Conservation (phyloP, 192 early-diverging fungal species). For the Podila epicladia region DNA sequence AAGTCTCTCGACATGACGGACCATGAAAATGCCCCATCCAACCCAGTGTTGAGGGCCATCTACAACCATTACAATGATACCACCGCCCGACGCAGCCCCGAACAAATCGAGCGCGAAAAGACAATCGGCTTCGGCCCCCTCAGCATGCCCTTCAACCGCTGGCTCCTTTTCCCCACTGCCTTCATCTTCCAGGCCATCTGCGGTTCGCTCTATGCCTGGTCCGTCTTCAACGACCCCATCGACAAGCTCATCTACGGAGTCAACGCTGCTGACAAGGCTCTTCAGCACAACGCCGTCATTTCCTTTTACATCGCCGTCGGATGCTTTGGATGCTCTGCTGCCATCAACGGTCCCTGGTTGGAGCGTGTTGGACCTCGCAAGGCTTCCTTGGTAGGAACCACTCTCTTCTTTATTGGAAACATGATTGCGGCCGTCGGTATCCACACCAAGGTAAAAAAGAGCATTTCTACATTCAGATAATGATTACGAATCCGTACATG, state of each 20-base stretch:
- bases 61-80: slow-evolving; percentile 54
- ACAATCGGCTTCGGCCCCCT: slow-evolving; percentile 50
- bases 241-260: slow-evolving; percentile 62
- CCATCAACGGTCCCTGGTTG: slow-evolving; percentile 82
- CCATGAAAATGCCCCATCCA: neutral
- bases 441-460: slow-evolving; percentile 52
- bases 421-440: slow-evolving; percentile 71
- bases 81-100: slow-evolving; percentile 65
- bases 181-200: slow-evolving; percentile 79
- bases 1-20: slow-evolving; percentile 7
- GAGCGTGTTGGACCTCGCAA: slow-evolving; percentile 79
- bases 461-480: neutral
- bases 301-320: slow-evolving; percentile 84
- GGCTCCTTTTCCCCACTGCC: slow-evolving; percentile 75
- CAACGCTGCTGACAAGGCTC: slow-evolving; percentile 53
- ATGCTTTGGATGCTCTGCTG: slow-evolving; percentile 76
- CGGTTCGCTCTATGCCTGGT: slow-evolving; percentile 83
- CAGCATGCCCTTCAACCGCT: slow-evolving; percentile 63
- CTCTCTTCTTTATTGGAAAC: slow-evolving; percentile 75
- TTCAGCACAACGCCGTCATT: slow-evolving; percentile 50
- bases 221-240: slow-evolving; percentile 79
- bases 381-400: slow-evolving; percentile 68
- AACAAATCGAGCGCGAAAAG: slow-evolving; percentile 67
- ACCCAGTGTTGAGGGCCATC: slow-evolving; percentile 8
- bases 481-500: neutral